Evolutionary conservation across 2,329 filamentous ascomycete genomes (phyloP), one percentile per base, ranked within the genome.

Genomic region (Neofusicoccum cordaticola): DNA sequence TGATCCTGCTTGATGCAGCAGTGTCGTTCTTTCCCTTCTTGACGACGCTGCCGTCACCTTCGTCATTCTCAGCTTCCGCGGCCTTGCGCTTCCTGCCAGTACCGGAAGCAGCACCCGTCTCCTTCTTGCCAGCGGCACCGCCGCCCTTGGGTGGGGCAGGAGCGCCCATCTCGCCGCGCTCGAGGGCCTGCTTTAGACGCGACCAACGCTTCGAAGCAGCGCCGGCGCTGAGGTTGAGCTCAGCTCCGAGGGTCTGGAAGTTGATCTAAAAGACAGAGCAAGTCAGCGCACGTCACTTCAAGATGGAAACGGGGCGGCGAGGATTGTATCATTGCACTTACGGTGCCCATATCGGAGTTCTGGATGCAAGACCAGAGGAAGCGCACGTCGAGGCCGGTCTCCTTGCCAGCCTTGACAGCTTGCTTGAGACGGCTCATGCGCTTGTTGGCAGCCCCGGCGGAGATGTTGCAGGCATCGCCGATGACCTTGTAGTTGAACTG

Each of bases 381-480:
- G 42, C 56, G 41, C 11, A 60, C 56, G 39, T 60, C 56, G 42
- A 60, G 27, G 15, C 31, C 31, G 11, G 42, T 34, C 11, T 60
- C 41, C 31, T 64, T 68, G 4, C 68, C 70, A 0, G 64, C 65
- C 45, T 76, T 72, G 22, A 73, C 71, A 1, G 70, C 68, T 17
- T 70, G 63, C 65, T 76, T 77, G 66, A 76, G 70, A 13, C 75
- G 71, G 0, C 68, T 70, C 44, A 72, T 76, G 12, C 74, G 74
- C 69, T 76, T 76, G 0, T 68, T 67, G 2, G 72, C 73, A 0
- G 75, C 74, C 15, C 71, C 74, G 2, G 69, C 22, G 1, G 56
- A 35, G 42, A 60, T 44, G 7, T 9, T 73, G 17, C 56, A 60
- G 6, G 31, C 42, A 0, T 60, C 56, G 22, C 27, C 56, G 56